Conservation (phyloP, 1,284 basidiomycete species). For the Leccinum variabile region DNA sequence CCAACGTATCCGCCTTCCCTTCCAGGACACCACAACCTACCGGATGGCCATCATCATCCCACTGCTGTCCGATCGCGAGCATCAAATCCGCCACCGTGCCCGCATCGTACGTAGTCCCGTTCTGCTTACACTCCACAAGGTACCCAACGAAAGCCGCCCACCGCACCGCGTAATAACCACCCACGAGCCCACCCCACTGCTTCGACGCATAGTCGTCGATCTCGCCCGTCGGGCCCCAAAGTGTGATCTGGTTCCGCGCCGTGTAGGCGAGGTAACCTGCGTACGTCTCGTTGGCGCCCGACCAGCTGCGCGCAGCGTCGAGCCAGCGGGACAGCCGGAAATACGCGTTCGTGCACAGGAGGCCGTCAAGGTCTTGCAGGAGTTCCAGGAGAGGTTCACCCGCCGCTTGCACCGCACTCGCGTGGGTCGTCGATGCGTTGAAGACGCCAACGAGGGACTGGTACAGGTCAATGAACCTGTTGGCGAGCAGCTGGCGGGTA, state of each 20-base stretch:
- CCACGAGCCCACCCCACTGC: constrained; percentile 45
- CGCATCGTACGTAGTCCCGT: constrained; percentile 34
- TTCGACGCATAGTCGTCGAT: constrained; percentile 48
- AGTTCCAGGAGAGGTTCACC: constrained; percentile 34
- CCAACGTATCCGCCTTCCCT: constrained; percentile 21
- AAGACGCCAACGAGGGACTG: constrained; percentile 33
- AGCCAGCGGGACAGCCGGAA: constrained; percentile 44
- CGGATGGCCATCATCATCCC: constrained; percentile 30
- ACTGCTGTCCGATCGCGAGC: constrained; percentile 37
- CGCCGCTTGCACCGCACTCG: constrained; percentile 23
- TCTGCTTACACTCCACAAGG: constrained; percentile 32
- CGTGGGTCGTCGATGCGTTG: constrained; percentile 23
- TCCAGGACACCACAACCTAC: background rate
- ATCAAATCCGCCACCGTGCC: constrained; percentile 27
- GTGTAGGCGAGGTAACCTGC: constrained; percentile 40
- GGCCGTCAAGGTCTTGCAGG: constrained; percentile 38
- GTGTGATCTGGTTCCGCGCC: constrained; percentile 46
- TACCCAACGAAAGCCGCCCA: constrained; percentile 42
- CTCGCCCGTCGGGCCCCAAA: constrained; percentile 48
- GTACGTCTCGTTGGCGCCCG: constrained; percentile 34
- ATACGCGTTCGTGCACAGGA: constrained; percentile 38
- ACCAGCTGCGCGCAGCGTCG: constrained; percentile 36
- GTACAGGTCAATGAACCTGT: constrained; percentile 34
- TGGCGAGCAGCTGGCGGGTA: constrained; percentile 42
- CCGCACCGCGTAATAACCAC: constrained; percentile 38